Evolutionary conservation across 2,329 filamentous ascomycete genomes (phyloP), one percentile per base, ranked within the genome.

Genomic region (Microcera coccophila): DNA sequence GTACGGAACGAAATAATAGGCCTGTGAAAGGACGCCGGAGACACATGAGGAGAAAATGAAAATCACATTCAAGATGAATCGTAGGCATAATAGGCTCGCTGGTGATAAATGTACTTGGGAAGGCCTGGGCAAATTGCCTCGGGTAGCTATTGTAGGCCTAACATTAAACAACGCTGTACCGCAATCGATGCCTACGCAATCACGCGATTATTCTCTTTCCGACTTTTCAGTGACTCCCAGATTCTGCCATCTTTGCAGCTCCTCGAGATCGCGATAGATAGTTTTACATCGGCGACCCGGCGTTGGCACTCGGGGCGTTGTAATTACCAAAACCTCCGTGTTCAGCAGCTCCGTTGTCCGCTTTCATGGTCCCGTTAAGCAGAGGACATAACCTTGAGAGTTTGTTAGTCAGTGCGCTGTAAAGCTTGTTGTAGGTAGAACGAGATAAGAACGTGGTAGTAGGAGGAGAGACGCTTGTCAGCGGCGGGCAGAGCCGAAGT

Each of bases 291-390:
- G 65, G 65, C 29, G 65, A 68, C 40, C 61, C 63, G 41, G 63
- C 63, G 36, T 50, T 53, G 20, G 51, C 59, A 9, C 59, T 40
- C 5, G 67, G 65, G 15, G 70, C 69, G 38, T 67, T 69, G 62
- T 76, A 77, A 41, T 76, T 74, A 44, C 78, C 78, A 62, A 82
- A 82, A 5, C 77, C 75, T 41, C 76, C 74, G 47, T 80, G 73
- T 48, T 81, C 78, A 28, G 70, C 69, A n/a, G 69, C 67, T 44
- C 71, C 70, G 49, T 75, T 76, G 53, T 78, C 75, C 29, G 71
- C 68, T 52, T 85, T 84, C 72, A 85, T 85, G 22, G 85, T 87
- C 39, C 89, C 88, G 62, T 94, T 94, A 49, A 94, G 82, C 64
- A 93, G 74, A 36, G 88, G 88, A 64, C 88, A 94, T 58, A 90